A percentile compares a stretch with the other conserved stretches of the same genome.
These are phyloP conservation scores for Aspergillus sergii DNA, from an alignment of 2,329 filamentous ascomycete species.

Conservation along the genomic window DNA sequence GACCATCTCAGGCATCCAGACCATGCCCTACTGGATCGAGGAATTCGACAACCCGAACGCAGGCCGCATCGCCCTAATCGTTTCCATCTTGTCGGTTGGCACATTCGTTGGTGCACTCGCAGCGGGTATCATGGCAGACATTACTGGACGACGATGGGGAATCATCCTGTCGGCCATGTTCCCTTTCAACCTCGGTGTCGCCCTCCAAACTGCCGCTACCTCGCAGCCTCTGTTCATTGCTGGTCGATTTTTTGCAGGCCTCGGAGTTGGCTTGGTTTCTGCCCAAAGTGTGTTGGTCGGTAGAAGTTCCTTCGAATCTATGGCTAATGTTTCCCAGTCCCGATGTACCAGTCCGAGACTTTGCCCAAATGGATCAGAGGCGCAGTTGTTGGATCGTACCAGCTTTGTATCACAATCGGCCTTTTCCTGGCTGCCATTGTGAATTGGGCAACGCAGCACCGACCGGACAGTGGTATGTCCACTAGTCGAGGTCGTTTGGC, in stretches of 20 bases:
- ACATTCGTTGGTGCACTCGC: not conserved
- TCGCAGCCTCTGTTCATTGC: slow-evolving; percentile 35
- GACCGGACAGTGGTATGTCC: not conserved
- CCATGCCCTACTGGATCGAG: slow-evolving; percentile 12
- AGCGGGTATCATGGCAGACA: not conserved
- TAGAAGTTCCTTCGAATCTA: not conserved
- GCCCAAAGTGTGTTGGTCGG: not conserved
- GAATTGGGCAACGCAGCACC: not conserved
- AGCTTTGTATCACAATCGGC: not conserved
- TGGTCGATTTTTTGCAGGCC: not conserved
- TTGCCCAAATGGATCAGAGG: not conserved
- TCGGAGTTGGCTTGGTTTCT: not conserved
- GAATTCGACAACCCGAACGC: not conserved
- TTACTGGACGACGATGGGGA: slow-evolving; percentile 2
- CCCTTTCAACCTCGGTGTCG: slow-evolving; percentile 31
- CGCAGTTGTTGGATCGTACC: not conserved
- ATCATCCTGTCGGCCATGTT: slow-evolving; percentile 12
- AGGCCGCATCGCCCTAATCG: not conserved
- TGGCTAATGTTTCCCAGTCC: not conserved
- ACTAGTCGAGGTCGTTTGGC: not conserved
- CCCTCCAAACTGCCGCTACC: slow-evolving; percentile 29
- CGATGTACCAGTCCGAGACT: not conserved
- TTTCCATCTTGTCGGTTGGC: not conserved
- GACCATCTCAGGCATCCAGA: slow-evolving; percentile 11
- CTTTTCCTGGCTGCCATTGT: not conserved